Evolutionary conservation across 163 green algal genomes (phyloP), one percentile per base, ranked within the genome.

Genomic region (Chlamydomonas reinhardtii): DNA sequence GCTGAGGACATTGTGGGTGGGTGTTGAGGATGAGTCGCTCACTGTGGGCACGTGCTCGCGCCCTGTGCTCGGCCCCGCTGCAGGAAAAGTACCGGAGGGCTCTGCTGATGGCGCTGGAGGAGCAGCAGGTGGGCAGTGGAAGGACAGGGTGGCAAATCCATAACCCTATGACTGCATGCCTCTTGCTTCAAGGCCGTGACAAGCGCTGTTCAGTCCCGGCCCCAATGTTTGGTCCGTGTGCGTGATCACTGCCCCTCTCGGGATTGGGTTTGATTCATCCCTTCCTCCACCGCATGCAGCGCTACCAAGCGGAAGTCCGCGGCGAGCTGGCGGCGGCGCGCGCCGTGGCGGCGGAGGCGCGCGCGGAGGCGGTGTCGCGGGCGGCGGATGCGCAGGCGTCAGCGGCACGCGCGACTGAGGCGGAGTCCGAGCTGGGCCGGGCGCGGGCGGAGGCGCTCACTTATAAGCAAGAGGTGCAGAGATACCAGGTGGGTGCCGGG

Each of bases 71-170:
- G 5, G 8, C 8, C 5, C 39, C 8, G 39, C 39, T 8, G 39
- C 80, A 71, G 74, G 64, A 78, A 3, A 86, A 73, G 76, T 83
- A 89, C 74, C 73, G 77, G 64, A 59, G 48, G 20, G 87, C 87
- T 0, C 76, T 91, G 34, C 52, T 87, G 20, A 59, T 89, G 82
- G 76, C 82, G 15, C 71, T 89, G n/a, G 74, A 82, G 66, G 87
- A 91, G 68, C 86, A 91, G 43, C 82, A 87, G 70, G 87, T 91
- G 65, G 0, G 80, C 8, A 20, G 66, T 12, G 39, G 73, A 1
- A 43, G 43, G 43, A 54, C 43, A 54, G 43, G n/a, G n/a, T n/a
- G n/a, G n/a, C n/a, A n/a, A n/a, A n/a, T n/a, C n/a, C n/a, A n/a
- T n/a, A n/a, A n/a, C n/a, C n/a, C n/a, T n/a, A n/a, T n/a, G n/a